Percentiles rank a stretch among this genome's conserved stretches.
Evolutionary conservation across 495 filamentous ascomycete genomes (phyloP).

Genomic region (Talaromyces wortmannii): DNA sequence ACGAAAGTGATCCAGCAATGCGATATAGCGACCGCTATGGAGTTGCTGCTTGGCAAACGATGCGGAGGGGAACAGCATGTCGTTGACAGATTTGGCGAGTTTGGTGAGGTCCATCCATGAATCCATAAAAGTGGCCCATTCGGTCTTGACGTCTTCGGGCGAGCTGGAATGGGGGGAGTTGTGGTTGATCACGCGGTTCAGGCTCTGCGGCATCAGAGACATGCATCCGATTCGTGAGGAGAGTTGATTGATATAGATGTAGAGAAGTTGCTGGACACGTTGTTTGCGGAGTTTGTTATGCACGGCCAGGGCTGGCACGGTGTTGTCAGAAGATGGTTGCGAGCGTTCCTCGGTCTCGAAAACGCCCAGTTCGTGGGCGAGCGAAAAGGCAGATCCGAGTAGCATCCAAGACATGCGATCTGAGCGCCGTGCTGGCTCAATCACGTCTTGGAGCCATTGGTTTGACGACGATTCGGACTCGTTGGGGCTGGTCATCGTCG

Average conservation of each 20-base stretch:
- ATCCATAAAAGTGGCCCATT: constrained; percentile 41
- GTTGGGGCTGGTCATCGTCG: constrained; percentile 4
- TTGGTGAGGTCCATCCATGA: constrained; percentile 49
- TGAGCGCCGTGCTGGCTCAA: constrained; percentile 44
- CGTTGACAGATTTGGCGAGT: constrained; percentile 44
- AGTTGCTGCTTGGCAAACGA: constrained; percentile 43
- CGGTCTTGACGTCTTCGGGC: not conserved
- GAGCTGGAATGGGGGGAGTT: not conserved
- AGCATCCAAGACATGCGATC: constrained; percentile 55
- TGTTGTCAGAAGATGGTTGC: constrained; percentile 9
- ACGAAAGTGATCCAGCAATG: constrained; percentile 45
- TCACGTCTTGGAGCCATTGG: constrained; percentile 39
- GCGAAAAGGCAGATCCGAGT: constrained; percentile 42
- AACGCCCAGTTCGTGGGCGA: constrained; percentile 43
- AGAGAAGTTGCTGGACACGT: constrained; percentile 39
- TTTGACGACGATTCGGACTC: constrained; percentile 17
- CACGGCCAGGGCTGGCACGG: constrained; percentile 23
- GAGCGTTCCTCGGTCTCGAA: constrained; percentile 36
- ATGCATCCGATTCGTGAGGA: constrained; percentile 47
- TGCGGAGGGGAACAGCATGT: constrained; percentile 47
- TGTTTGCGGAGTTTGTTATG: constrained; percentile 34
- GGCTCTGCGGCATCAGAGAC: constrained; percentile 44
- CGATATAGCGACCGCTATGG: constrained; percentile 45
- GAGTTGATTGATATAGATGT: constrained; percentile 47
- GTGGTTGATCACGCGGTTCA: constrained; percentile 33